phyloP scores from a whole-genome alignment of 495 filamentous ascomycete genomes.

The Opeltia flavorubescens region DNA sequence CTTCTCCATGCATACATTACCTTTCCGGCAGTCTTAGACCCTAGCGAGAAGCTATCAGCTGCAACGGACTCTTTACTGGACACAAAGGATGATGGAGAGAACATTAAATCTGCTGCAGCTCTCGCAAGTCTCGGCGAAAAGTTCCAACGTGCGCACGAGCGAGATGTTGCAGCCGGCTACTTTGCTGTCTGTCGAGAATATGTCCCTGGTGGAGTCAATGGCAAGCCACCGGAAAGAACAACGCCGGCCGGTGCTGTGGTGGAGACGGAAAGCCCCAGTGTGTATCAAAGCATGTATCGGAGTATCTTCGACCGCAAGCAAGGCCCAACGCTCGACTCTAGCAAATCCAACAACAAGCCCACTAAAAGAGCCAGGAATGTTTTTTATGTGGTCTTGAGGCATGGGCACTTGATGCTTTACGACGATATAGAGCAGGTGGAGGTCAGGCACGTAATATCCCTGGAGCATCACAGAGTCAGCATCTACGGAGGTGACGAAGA shows the following conservation, averaged over 20 bases:
- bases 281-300: conserved; percentile 96
- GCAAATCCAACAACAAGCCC: conserved; percentile 39
- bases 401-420: conserved; percentile 94
- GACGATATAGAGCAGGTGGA: conserved; percentile 81
- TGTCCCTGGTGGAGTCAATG: conserved; percentile 77
- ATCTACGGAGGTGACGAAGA: conserved; percentile 70
- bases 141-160: conserved; percentile 45
- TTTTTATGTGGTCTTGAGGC: conserved; percentile 83
- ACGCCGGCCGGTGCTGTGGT: conserved; percentile 63
- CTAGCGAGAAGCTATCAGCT: conserved; percentile 22
- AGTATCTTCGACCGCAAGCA: conserved; percentile 84
- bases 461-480: conserved; percentile 74
- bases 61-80: conserved; percentile 17
- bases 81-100: conserved; percentile 32
- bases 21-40: conserved; percentile 31
- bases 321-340: conserved; percentile 30
- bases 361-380: conserved; percentile 69
- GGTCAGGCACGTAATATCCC: conserved; percentile 85
- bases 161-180: conserved; percentile 83
- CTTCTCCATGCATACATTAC: conserved; percentile 57
- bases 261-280: conserved; percentile 68
- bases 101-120: conserved; percentile 34
- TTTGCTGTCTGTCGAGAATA: conserved; percentile 93
- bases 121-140: conserved; percentile 32
- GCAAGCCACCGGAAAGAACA: conserved; percentile 76